A percentile compares a stretch with the other conserved stretches of the same genome.
Conservation (phyloP, 192 early-diverging fungal species). For the Umbelopsis isabellina region DNA sequence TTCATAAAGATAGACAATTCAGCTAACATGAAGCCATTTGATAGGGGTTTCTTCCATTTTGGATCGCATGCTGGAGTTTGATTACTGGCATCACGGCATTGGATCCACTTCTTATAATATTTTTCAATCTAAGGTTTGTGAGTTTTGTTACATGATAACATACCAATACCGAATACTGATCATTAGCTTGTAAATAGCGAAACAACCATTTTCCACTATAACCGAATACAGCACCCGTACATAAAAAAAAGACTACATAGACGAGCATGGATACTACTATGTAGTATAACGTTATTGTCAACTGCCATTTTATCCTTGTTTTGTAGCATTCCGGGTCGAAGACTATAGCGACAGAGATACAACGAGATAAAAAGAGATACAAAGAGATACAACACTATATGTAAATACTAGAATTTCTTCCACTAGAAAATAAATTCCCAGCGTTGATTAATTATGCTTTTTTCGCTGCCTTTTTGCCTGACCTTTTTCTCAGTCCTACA, state of each 20-base stretch:
- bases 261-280: slow-evolving; percentile 27
- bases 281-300: slow-evolving; percentile 21
- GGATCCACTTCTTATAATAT: slow-evolving; percentile 41
- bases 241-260: slow-evolving; percentile 30
- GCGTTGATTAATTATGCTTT: no score
- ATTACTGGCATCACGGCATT: slow-evolving; percentile 35
- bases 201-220: slow-evolving; percentile 41
- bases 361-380: no score
- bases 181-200: slow-evolving; percentile 24
- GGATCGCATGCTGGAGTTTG: slow-evolving; percentile 25
- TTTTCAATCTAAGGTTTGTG: slow-evolving; percentile 39
- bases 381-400: not conserved
- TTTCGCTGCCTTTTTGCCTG: no score
- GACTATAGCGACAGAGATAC: slow-evolving; percentile 28
- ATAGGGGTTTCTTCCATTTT: slow-evolving; percentile 11
- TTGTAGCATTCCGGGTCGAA: slow-evolving; percentile 35
- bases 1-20: not conserved
- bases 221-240: slow-evolving; percentile 33
- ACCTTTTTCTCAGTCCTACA: no score
- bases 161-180: not conserved
- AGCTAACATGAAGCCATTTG: not conserved
- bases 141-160: not conserved
- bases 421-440: no score
- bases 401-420: no score
- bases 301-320: slow-evolving; percentile 31